Conservation (phyloP, 2,329 filamentous ascomycete genomes). For the Apiospora malaysiana region DNA sequence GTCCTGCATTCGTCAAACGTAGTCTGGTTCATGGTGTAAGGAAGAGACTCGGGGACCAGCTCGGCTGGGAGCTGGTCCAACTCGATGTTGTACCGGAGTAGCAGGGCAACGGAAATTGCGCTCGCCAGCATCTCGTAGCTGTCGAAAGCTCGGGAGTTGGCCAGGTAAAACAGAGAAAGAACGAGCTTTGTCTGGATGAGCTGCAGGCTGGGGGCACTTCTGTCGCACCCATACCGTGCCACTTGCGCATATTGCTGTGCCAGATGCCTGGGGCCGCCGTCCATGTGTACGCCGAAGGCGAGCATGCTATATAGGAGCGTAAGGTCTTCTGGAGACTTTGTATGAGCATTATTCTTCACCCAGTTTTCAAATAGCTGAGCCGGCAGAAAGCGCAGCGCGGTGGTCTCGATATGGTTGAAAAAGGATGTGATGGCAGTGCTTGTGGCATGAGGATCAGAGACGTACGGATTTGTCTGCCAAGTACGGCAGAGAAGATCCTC, state of each 20-base stretch:
- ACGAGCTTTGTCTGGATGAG: slow-evolving; percentile 72
- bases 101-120: slow-evolving; percentile 64
- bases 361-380: slow-evolving; percentile 47
- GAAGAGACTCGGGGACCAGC: slow-evolving; percentile 46
- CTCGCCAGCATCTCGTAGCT: slow-evolving; percentile 69
- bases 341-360: slow-evolving; percentile 40
- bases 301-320: slow-evolving; percentile 54
- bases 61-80: slow-evolving; percentile 51
- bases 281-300: slow-evolving; percentile 46
- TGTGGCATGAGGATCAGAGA: slow-evolving; percentile 48
- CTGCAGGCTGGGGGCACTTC: slow-evolving; percentile 61
- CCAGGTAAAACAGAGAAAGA: slow-evolving; percentile 69
- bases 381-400: slow-evolving; percentile 49
- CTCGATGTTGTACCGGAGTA: slow-evolving; percentile 69
- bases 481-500: slow-evolving; percentile 55
- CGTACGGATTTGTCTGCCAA: slow-evolving; percentile 58
- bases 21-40: slow-evolving; percentile 62
- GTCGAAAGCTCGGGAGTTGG: slow-evolving; percentile 62
- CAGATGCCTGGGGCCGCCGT: slow-evolving; percentile 44
- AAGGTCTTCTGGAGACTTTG: slow-evolving; percentile 49
- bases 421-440: slow-evolving; percentile 49
- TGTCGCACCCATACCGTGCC: slow-evolving; percentile 60
- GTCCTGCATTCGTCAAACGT: slow-evolving; percentile 70
- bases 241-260: slow-evolving; percentile 53
- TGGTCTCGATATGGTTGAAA: slow-evolving; percentile 49